Conservation (phyloP, 164 flowering plant genomes). For the Nymphaea colorata region DNA sequence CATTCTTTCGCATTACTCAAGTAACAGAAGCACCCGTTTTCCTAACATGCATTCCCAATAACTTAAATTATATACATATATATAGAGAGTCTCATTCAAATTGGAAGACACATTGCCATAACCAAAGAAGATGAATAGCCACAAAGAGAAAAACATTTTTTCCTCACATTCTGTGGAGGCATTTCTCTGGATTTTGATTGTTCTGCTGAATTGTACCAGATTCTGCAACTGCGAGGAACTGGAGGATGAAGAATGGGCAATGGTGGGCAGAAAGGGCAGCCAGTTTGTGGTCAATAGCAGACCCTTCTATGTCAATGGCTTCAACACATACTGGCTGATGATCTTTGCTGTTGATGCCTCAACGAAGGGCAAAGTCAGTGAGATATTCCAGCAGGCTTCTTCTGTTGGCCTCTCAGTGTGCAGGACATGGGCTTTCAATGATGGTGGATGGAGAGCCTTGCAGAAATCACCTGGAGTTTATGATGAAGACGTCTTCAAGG, state of each 20-base stretch:
- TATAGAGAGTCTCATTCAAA: too few relatives aligned
- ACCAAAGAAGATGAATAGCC: not conserved
- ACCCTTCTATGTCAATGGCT: constrained; percentile 80
- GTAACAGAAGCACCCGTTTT: not conserved
- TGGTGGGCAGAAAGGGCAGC: constrained; percentile 71
- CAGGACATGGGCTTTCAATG: constrained; percentile 96
- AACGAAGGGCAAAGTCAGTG: constrained; percentile 66
- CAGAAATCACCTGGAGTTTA: constrained; percentile 82
- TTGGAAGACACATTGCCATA: not conserved
- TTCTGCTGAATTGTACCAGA: not conserved
- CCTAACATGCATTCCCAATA: not conserved
- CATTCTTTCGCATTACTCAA: not conserved
- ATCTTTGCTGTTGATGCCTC: constrained; percentile 76
- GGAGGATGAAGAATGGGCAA: constrained; percentile 53
- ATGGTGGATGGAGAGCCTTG: constrained; percentile 91
- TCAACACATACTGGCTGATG: constrained; percentile 97
- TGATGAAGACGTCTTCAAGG: constrained; percentile 89
- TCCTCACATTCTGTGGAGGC: not conserved
- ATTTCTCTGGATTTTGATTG: not conserved
- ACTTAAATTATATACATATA: too few relatives aligned
- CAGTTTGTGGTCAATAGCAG: constrained; percentile 53
- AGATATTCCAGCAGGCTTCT: constrained; percentile 74
- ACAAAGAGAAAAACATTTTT: not conserved
- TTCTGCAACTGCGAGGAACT: not conserved
- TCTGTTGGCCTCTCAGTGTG: constrained; percentile 78